These are phyloP conservation scores for Podospora anserina DNA, from an alignment of 495 filamentous ascomycete species.

Conservation along the genomic window DNA sequence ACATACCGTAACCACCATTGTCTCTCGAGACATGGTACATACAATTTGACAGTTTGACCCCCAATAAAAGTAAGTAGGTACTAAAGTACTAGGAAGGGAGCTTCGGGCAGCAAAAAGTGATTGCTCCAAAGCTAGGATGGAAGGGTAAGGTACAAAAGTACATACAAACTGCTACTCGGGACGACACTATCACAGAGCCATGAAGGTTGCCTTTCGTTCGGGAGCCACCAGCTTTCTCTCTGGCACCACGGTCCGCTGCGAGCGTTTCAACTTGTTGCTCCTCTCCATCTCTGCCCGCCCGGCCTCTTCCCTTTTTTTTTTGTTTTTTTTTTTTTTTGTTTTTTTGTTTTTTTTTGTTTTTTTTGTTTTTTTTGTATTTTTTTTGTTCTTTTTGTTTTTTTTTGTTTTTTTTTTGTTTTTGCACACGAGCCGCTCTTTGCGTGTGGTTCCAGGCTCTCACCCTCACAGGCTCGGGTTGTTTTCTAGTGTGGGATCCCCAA, in stretches of 20 bases:
- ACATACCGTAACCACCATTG: too few species aligned
- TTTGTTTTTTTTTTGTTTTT: constrained; percentile 13
- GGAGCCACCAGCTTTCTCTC: neutral
- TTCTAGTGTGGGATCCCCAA: constrained; percentile 8
- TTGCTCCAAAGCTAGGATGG: neutral
- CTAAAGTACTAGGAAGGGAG: neutral
- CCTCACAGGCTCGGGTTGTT: constrained; percentile 11
- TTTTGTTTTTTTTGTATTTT: too few species aligned
- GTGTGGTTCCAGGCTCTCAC: neutral
- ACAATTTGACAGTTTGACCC: neutral
- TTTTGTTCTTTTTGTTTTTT: constrained; percentile 9
- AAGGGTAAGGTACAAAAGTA: neutral
- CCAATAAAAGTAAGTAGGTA: neutral
- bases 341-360: too few species aligned
- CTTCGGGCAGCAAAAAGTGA: constrained; percentile 18
- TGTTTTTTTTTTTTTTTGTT: too few species aligned
- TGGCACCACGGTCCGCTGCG: neutral
- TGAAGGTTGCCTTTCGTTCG: neutral
- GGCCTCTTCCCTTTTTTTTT: constrained; percentile 5
- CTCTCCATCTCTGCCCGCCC: neutral
- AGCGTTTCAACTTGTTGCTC: constrained; percentile 8
- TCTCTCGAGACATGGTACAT: too few species aligned
- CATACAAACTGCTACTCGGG: too few species aligned
- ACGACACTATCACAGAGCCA: neutral
- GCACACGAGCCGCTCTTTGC: constrained; percentile 17